Evolutionary conservation across 345 rosid species (phyloP).

Genomic region (Erysimum cheiranthoides): DNA sequence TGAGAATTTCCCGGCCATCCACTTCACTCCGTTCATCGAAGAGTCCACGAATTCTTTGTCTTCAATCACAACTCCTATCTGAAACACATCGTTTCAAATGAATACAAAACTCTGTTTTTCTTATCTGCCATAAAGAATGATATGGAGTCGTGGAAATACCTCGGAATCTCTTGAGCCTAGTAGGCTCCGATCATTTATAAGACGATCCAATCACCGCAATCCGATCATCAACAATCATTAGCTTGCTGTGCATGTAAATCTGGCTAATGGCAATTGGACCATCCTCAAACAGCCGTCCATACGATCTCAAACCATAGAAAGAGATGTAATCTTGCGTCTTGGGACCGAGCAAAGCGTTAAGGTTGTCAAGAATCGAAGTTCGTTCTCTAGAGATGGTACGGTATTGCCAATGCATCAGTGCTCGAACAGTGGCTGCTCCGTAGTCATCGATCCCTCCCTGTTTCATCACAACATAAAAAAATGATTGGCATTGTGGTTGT

Average conservation of each 20-base stretch:
- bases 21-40: too few species aligned
- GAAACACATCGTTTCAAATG: too few species aligned
- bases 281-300: conserved; percentile 66
- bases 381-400: conserved; percentile 72
- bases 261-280: conserved; percentile 91
- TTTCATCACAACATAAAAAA: too few species aligned
- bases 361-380: conserved; percentile 71
- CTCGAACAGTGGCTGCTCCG: too few species aligned
- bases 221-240: conserved; percentile 84
- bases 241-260: conserved; percentile 95
- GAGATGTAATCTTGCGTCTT: conserved; percentile 79
- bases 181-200: conserved; percentile 83
- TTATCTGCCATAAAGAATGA: background rate
- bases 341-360: conserved; percentile 60
- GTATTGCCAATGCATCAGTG: too few species aligned
- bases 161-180: conserved; percentile 97
- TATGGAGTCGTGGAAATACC: conserved; percentile 50
- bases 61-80: too few species aligned
- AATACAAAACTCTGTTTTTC: too few species aligned
- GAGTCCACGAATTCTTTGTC: too few species aligned
- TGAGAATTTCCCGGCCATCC: too few species aligned
- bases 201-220: conserved; percentile 78
- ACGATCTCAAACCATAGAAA: conserved; percentile 80
- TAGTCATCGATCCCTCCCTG: too few species aligned
- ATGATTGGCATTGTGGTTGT: too few species aligned